phyloP scores from a whole-genome alignment of 495 filamentous ascomycete genomes.

The Letharia columbiana region DNA sequence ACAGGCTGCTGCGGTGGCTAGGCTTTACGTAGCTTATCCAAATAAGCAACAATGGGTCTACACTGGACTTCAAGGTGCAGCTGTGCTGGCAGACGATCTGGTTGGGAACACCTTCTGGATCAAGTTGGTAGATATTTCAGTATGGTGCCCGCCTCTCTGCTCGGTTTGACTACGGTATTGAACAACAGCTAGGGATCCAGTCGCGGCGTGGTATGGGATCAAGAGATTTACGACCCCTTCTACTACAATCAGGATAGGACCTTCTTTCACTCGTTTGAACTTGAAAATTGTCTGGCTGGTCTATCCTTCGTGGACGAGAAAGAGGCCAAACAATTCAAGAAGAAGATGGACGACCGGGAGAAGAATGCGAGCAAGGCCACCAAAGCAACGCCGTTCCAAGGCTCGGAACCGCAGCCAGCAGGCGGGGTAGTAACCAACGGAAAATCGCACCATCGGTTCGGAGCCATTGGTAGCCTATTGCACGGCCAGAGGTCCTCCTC shows the following conservation, averaged over 20 bases:
- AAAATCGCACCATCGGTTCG: conserved; percentile 40
- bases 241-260: conserved; percentile 90
- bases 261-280: conserved; percentile 95
- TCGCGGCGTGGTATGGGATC: conserved; percentile 94
- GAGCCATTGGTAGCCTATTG: conserved; percentile 60
- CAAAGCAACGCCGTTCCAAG: conserved; percentile 60
- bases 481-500: conserved; percentile 59
- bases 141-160: conserved; percentile 39
- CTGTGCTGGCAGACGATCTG: conserved; percentile 86
- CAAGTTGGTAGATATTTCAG: conserved; percentile 93
- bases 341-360: conserved; percentile 89
- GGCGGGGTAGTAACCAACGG: conserved; percentile 34
- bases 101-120: conserved; percentile 95
- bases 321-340: conserved; percentile 86
- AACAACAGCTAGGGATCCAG: conserved; percentile 50
- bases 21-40: conserved; percentile 89
- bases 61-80: conserved; percentile 86
- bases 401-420: conserved; percentile 40
- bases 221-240: conserved; percentile 93
- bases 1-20: conserved; percentile 82
- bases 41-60: conserved; percentile 82
- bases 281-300: conserved; percentile 81
- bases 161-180: conserved; percentile 1
- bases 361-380: conserved; percentile 89
- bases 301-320: conserved; percentile 93